These are phyloP conservation scores for Euphorbia lathyris DNA, from an alignment of 345 rosid genomes.

Conservation along the genomic window DNA sequence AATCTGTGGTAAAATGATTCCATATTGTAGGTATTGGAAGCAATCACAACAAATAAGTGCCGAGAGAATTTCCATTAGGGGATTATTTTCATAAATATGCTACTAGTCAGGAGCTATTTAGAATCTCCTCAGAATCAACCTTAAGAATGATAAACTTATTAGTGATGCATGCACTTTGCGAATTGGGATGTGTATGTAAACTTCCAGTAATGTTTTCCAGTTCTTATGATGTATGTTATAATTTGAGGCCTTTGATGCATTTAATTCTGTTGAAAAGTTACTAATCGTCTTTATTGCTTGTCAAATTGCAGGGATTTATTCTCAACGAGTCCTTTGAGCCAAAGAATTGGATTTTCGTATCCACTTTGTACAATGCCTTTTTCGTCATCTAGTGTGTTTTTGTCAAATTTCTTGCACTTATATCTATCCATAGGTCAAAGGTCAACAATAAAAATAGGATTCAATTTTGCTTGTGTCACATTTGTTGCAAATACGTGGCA, in stretches of 20 bases:
- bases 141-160: slow-evolving; percentile 53
- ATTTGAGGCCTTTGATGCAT: no score
- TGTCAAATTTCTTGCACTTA: no score
- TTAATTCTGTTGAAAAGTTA: no score
- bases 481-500: no score
- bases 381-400: no score
- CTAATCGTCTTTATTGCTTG: background rate
- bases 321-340: slow-evolving; percentile 70
- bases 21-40: no score
- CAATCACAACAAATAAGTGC: slow-evolving; percentile 50
- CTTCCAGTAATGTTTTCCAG: slow-evolving; percentile 49
- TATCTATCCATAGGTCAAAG: no score
- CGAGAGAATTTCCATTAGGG: slow-evolving; percentile 71
- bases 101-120: slow-evolving; percentile 67
- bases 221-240: background rate
- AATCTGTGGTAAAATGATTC: slow-evolving; percentile 4
- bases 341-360: slow-evolving; percentile 57
- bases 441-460: no score
- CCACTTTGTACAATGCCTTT: no score
- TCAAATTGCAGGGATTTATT: slow-evolving; percentile 50
- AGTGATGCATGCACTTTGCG: slow-evolving; percentile 69
- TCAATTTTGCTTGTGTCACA: no score
- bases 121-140: slow-evolving; percentile 38
- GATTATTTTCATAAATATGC: slow-evolving; percentile 92
- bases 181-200: slow-evolving; percentile 59